Percentiles rank a stretch among this genome's conserved stretches.
phyloP scores from a whole-genome alignment of 495 filamentous ascomycete species.

The Penicillium cinerascens region DNA sequence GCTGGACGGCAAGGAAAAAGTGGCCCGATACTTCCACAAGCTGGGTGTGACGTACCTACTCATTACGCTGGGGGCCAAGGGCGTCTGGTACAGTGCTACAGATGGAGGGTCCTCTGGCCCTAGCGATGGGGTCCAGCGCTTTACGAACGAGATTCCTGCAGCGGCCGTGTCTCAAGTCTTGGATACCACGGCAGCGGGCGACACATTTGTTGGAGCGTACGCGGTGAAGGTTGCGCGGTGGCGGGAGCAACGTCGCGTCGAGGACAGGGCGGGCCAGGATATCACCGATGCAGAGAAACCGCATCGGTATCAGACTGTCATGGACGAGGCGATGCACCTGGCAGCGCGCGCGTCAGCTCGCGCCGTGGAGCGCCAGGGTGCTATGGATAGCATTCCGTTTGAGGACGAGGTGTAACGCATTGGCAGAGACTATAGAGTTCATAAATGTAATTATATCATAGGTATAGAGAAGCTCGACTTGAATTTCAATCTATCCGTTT shows the following conservation, averaged over 20 bases:
- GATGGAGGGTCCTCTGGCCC: slow-evolving; percentile 39
- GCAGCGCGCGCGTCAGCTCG: slow-evolving; percentile 72
- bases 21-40: slow-evolving; percentile 56
- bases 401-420: slow-evolving; percentile 61
- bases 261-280: slow-evolving; percentile 33
- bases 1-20: slow-evolving; percentile 47
- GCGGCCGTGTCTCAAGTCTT: slow-evolving; percentile 65
- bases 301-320: slow-evolving; percentile 43
- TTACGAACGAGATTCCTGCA: slow-evolving; percentile 45
- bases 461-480: not conserved
- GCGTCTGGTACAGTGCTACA: slow-evolving; percentile 57
- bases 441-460: not conserved
- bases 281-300: slow-evolving; percentile 41
- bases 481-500: not conserved
- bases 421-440: not conserved
- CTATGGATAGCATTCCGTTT: slow-evolving; percentile 89
- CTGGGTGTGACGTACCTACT: slow-evolving; percentile 72
- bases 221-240: slow-evolving; percentile 59
- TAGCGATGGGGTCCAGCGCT: slow-evolving; percentile 30
- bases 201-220: slow-evolving; percentile 91
- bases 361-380: slow-evolving; percentile 73
- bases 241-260: slow-evolving; percentile 34
- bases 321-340: slow-evolving; percentile 58
- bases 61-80: slow-evolving; percentile 78
- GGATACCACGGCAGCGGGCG: slow-evolving; percentile 92